Evolutionary conservation across 2,329 filamentous ascomycete genomes (phyloP).

Genomic region (Fusarium albosuccineum): DNA sequence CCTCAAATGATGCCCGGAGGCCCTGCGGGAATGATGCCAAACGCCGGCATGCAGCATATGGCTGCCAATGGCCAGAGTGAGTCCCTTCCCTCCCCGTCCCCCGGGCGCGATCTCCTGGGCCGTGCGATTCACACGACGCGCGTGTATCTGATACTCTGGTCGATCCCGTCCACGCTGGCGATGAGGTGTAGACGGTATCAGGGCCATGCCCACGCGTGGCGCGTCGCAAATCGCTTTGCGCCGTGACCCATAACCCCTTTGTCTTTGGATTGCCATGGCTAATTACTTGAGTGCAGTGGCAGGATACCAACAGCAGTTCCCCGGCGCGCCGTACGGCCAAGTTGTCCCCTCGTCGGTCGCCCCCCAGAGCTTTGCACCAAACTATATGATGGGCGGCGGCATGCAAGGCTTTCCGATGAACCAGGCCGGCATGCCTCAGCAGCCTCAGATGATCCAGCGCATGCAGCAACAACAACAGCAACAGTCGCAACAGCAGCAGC

Average conservation of each 20-base stretch:
- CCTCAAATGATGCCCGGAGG: slow-evolving; percentile 68
- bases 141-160: not conserved
- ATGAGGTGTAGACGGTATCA: slow-evolving; percentile 1
- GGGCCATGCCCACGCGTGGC: slow-evolving; percentile 14
- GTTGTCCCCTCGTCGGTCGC: slow-evolving; percentile 63
- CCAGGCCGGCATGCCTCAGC: slow-evolving; percentile 62
- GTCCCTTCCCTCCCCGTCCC: slow-evolving; percentile 48
- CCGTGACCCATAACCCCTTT: slow-evolving; percentile 14
- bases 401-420: slow-evolving; percentile 71
- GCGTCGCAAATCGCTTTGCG: slow-evolving; percentile 36
- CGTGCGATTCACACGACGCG: slow-evolving; percentile 14
- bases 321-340: slow-evolving; percentile 68
- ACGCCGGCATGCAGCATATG: slow-evolving; percentile 70
- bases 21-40: slow-evolving; percentile 74
- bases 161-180: not conserved
- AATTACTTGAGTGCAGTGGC: slow-evolving; percentile 57
- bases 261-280: slow-evolving; percentile 25
- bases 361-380: slow-evolving; percentile 64
- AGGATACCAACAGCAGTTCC: slow-evolving; percentile 71
- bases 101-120: slow-evolving; percentile 35
- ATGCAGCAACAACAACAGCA: slow-evolving; percentile 51
- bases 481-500: slow-evolving; percentile 54
- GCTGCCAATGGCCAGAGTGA: slow-evolving; percentile 71
- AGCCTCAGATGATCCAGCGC: slow-evolving; percentile 50
- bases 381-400: slow-evolving; percentile 65